Base-by-base conservation (phyloP, 139 green algal genomes). In the Micractinium conductrix region DNA sequence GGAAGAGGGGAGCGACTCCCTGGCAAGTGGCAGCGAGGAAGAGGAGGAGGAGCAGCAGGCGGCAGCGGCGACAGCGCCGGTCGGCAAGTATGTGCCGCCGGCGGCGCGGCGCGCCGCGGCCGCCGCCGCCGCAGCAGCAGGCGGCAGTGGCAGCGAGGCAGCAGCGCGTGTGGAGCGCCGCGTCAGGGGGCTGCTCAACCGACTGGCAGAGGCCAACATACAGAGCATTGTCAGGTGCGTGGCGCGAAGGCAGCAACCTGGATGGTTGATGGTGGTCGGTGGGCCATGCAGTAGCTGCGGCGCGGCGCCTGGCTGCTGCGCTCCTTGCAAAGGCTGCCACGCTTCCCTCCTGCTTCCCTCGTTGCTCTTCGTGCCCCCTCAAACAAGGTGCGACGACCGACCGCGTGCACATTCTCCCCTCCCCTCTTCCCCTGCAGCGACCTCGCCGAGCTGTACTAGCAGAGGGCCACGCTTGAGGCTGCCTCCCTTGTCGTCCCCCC, bases 181-280 rank as follows among this genome's bases (percentile, higher is more conserved):
- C 7, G 85, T 96, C 60, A 92, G 90, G 28, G 94, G 94, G 30
- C 88, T 96, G 62, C 88, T 97, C 50, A 97, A 97, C 86, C 89
- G 93, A 44, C 86, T 97, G 74, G 91, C 93, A 0, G 93, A 95
- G 71, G 68, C 86, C 60, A 97, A 95, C 88, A 82, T 97, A 44
- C 85, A 91, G 76, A 69, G 81, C 43, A 94, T 96, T 28, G 84
- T 85, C 2, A 70, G 68, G 80, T 85, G 67, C 4, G 68, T 21
- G 55, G 14, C 55, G 55, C 7, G 26, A 22, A 28, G 82, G 83
- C 60, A 53, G 44, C 62, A 24, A n/a, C n/a, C n/a, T n/a, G n/a
- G n/a, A n/a, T n/a, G n/a, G n/a, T n/a, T n/a, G n/a, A n/a, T n/a
- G n/a, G n/a, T n/a, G n/a, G n/a, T n/a, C n/a, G n/a, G n/a, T n/a